phyloP scores from a whole-genome alignment of 2,329 filamentous ascomycete genomes.

The Exophiala phaeomuriformis region DNA sequence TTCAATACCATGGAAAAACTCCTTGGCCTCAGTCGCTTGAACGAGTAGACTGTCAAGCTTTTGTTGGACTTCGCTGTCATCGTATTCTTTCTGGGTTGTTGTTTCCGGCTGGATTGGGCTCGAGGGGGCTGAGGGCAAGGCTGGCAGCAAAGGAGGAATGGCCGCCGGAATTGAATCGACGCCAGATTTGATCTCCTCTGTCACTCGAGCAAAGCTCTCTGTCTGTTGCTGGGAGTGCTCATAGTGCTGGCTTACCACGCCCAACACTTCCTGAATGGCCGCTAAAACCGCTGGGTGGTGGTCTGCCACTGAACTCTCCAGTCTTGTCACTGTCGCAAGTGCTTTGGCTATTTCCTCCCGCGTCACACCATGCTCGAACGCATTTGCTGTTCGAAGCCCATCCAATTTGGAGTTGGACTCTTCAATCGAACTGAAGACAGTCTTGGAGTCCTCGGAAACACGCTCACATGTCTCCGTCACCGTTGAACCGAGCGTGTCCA shows the following conservation, averaged over 20 bases:
- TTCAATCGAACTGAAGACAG: constrained; percentile 75
- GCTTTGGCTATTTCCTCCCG: constrained; percentile 73
- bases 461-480: constrained; percentile 79
- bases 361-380: constrained; percentile 73
- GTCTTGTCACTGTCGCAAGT: constrained; percentile 61
- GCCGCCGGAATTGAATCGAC: constrained; percentile 43
- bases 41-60: constrained; percentile 46
- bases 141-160: constrained; percentile 52
- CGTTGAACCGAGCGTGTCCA: constrained; percentile 74
- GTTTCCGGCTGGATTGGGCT: constrained; percentile 19
- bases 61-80: constrained; percentile 55
- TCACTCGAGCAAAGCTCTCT: constrained; percentile 69
- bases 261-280: constrained; percentile 75
- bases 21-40: constrained; percentile 29
- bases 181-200: constrained; percentile 54
- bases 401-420: constrained; percentile 69
- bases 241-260: constrained; percentile 76
- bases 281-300: constrained; percentile 84
- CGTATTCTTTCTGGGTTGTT: constrained; percentile 45
- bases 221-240: constrained; percentile 87
- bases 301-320: constrained; percentile 73
- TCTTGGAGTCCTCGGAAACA: constrained; percentile 79
- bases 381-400: constrained; percentile 62
- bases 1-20: constrained; percentile 48
- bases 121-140: constrained; percentile 35